Evolutionary conservation across 2,329 filamentous ascomycete species (phyloP).

Genomic region (Pyricularia sp.): DNA sequence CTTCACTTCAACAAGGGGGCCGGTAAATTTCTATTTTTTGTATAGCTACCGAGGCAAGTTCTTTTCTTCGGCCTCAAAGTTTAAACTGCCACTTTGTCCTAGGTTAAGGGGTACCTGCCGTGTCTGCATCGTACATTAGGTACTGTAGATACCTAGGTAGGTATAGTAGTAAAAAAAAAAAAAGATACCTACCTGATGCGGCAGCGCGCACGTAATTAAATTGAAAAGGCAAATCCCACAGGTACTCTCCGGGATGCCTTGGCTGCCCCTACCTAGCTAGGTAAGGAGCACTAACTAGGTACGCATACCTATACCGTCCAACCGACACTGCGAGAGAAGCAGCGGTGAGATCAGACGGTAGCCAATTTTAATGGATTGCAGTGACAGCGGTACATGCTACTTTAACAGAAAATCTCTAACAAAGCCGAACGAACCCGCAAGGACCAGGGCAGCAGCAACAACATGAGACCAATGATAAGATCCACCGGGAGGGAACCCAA

Average conservation of each 20-base stretch:
- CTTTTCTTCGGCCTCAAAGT: not conserved
- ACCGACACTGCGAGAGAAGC: not conserved
- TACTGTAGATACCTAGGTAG: no score
- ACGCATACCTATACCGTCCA: not conserved
- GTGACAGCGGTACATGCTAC: not conserved
- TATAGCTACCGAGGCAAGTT: not conserved
- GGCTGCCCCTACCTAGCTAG: no score
- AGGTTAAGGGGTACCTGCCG: not conserved
- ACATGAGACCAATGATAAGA: not conserved
- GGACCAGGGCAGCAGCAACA: not conserved
- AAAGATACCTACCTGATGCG: no score
- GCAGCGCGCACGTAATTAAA: no score
- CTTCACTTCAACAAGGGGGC: not conserved
- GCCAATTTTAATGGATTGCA: not conserved
- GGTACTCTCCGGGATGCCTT: no score
- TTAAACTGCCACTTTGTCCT: not conserved
- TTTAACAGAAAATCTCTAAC: not conserved
- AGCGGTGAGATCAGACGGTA: not conserved
- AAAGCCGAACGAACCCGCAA: not conserved
- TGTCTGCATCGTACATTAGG: no score
- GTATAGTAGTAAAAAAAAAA: no score
- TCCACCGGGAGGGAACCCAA: not conserved
- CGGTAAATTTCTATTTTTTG: not conserved
- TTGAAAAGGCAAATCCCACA: no score
- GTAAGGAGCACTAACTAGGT: not conserved